Conservation (phyloP, 148 eudicot genomes). For the Talinum fruticosum region DNA sequence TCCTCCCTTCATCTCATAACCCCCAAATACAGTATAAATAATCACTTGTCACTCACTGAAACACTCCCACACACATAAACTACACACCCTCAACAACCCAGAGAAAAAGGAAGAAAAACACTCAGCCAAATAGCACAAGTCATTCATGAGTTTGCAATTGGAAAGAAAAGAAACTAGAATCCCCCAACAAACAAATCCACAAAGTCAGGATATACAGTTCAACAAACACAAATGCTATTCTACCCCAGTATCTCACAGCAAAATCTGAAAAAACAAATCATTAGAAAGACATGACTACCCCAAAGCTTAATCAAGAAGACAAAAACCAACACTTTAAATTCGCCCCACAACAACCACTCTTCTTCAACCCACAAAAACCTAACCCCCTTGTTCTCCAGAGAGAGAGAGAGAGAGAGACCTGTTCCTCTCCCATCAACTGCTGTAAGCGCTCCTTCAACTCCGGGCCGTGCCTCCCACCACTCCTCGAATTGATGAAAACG, state of each 20-base stretch:
- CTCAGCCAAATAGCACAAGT: background rate
- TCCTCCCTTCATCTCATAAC: background rate
- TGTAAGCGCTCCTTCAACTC: conserved; percentile 59
- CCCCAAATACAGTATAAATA: background rate
- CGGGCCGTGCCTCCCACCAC: conserved; percentile 90
- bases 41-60: background rate
- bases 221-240: conserved; percentile 11
- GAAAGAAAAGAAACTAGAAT: background rate
- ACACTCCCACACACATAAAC: too few relatives aligned
- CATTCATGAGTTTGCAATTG: background rate
- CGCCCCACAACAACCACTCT: background rate
- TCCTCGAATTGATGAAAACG: conserved; percentile 75
- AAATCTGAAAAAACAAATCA: conserved; percentile 5
- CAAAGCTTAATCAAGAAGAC: background rate
- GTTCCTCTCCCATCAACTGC: conserved; percentile 78
- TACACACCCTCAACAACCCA: background rate
- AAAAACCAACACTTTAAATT: conserved; percentile 3
- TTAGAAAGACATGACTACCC: conserved; percentile 14
- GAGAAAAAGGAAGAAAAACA: background rate
- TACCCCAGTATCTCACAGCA: background rate
- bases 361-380: background rate
- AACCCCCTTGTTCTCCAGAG: too few relatives aligned
- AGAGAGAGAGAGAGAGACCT: conserved; percentile 42
- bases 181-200: background rate
- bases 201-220: conserved; percentile 10